These are phyloP conservation scores for Phaseolus lunatus DNA, from an alignment of 306 rosid genomes.

Conservation along the genomic window DNA sequence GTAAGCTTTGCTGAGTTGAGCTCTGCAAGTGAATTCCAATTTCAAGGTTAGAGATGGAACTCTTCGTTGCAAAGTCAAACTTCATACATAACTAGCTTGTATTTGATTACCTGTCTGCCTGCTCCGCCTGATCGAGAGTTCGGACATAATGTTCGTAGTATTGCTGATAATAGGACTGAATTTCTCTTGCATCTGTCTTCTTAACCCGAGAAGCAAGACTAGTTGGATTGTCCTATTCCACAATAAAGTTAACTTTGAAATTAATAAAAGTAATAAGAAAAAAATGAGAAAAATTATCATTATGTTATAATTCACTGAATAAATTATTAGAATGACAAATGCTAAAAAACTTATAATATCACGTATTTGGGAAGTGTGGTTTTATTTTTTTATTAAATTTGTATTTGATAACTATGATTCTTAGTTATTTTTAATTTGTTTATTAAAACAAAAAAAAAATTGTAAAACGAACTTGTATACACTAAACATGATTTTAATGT, in stretches of 20 bases:
- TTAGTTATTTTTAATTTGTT: too few relatives aligned
- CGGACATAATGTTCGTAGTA: conserved; percentile 89
- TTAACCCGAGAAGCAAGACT: conserved; percentile 84
- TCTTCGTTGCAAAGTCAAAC: not conserved
- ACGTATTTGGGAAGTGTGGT: too few relatives aligned
- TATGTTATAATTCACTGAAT: too few relatives aligned
- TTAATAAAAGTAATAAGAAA: not conserved
- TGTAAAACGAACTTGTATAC: too few relatives aligned
- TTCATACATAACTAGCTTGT: not conserved
- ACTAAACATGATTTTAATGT: too few relatives aligned
- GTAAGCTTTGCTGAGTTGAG: conserved; percentile 94
- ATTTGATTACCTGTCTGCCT: conserved; percentile 77
- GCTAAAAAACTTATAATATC: too few relatives aligned
- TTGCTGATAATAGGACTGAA: conserved; percentile 86
- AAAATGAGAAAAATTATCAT: too few relatives aligned
- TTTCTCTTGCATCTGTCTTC: conserved; percentile 95
- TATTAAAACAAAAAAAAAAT: too few relatives aligned
- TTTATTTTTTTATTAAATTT: too few relatives aligned
- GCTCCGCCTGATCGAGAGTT: conserved; percentile 92
- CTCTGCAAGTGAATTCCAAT: conserved; percentile 62
- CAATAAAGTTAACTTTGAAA: not conserved
- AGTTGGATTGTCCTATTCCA: conserved; percentile 75
- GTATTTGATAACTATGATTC: too few relatives aligned
- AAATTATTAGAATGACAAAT: too few relatives aligned
- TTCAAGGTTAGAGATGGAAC: conserved; percentile 3